Evolutionary conservation across 2,329 filamentous ascomycete genomes (phyloP).

Genomic region (Reticulascus tulasneorum): DNA sequence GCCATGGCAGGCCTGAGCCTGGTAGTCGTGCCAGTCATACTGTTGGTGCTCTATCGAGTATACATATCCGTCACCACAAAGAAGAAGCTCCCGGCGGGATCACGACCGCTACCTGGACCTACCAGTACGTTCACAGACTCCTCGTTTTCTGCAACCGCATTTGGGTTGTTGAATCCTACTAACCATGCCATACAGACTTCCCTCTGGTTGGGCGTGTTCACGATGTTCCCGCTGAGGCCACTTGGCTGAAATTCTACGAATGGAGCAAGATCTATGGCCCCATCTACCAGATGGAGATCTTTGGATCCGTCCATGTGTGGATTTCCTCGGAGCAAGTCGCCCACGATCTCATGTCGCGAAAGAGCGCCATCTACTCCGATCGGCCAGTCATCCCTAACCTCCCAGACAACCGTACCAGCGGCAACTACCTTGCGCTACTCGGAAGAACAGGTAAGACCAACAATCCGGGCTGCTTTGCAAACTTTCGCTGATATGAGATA

Average conservation of each 20-base stretch:
- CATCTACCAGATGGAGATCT: conserved; percentile 43
- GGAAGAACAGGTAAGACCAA: conserved; percentile 34
- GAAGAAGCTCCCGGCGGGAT: conserved; percentile 21
- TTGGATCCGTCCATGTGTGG: conserved; percentile 43
- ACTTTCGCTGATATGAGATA: neutral
- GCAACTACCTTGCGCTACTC: conserved; percentile 41
- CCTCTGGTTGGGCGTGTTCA: conserved; percentile 42
- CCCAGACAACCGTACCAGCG: conserved; percentile 42
- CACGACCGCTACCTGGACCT: conserved; percentile 24
- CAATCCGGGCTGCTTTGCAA: no score
- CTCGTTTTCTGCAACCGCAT: no score
- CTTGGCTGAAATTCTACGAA: conserved; percentile 45
- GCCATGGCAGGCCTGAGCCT: conserved; percentile 10
- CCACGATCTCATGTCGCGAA: conserved; percentile 37
- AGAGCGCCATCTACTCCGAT: conserved; percentile 42
- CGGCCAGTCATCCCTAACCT: conserved; percentile 42
- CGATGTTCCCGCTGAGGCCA: conserved; percentile 35
- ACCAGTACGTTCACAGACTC: conserved; percentile 20
- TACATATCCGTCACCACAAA: conserved; percentile 9
- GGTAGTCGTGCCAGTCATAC: conserved; percentile 1
- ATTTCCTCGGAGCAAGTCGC: conserved; percentile 43
- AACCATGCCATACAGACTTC: conserved; percentile 25
- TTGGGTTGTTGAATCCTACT: neutral
- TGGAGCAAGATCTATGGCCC: conserved; percentile 43
- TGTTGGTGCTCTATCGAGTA: conserved; percentile 1